Evolutionary conservation across 306 rosid genomes (phyloP).

Genomic region (Prunus davidiana): DNA sequence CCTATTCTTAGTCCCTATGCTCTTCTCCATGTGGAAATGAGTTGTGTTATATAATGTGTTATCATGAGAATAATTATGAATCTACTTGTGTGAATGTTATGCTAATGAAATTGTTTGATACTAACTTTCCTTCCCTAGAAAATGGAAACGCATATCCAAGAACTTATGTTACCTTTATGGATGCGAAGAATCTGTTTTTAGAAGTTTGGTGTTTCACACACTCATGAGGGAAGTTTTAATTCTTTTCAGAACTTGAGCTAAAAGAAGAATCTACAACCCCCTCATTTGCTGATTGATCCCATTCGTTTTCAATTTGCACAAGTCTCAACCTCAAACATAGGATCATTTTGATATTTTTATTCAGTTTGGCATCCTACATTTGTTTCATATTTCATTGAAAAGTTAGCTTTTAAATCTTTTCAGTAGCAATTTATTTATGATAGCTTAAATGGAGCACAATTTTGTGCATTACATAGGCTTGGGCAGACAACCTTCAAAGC

Average conservation of each 20-base stretch:
- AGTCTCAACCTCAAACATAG: background rate
- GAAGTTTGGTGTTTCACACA: conserved; percentile 6
- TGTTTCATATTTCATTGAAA: background rate
- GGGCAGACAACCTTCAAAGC: conserved; percentile 58
- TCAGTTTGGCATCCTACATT: background rate
- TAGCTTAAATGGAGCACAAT: conserved; percentile 17
- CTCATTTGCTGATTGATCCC: background rate
- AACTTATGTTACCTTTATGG: background rate
- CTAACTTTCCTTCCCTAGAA: background rate
- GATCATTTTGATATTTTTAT: background rate
- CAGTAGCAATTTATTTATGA: conserved; percentile 1
- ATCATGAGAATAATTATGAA: background rate
- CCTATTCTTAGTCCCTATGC: background rate
- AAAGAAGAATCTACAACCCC: no score
- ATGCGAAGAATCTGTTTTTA: background rate
- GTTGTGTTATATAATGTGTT: background rate
- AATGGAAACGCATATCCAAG: background rate
- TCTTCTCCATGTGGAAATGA: background rate
- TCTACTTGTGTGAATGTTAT: background rate
- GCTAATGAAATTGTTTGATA: background rate
- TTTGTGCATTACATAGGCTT: conserved; percentile 55
- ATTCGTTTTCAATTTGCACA: background rate
- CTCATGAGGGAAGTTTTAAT: background rate
- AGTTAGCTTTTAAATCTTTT: background rate
- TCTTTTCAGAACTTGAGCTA: background rate